Base-by-base conservation (phyloP, 2,329 filamentous ascomycete genomes). In the Metarhizium humberi region DNA sequence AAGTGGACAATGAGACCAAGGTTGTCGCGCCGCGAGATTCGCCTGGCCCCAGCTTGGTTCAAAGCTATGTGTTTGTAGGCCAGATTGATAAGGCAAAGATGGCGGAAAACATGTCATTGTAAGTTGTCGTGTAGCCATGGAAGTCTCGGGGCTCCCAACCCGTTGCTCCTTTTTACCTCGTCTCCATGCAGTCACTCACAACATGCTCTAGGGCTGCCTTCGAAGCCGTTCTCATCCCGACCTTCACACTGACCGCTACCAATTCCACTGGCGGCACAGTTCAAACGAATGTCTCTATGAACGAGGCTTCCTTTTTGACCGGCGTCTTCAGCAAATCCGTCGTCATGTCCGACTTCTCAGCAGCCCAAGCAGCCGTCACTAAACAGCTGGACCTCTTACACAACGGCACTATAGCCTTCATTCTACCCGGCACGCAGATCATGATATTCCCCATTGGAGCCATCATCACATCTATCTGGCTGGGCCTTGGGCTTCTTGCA, bases 381-480 rank as follows among this genome's bases (percentile, higher is more conserved):
- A 67, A 74, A 3, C 71, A 78, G 20, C 67, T 77, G 0, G 68
- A 65, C 0, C 70, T 67, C 4, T 69, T 84, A 29, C 63, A 64
- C 51, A 79, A 80, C 62, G 76, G 77, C 59, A 79, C 76, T 14
- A 75, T 79, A 11, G 81, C 85, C 1, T 90, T 90, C 61, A 75
- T 88, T 14, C 72, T 91, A 1, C 87, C 87, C 0, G 87, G 87
- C 48, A 78, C 82, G 43, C 78, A 81, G 57, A 76, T 90, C 54
- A 75, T 87, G 62, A 81, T 90, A 57, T 85, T 88, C 69, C 87
- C 87, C 7, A 73, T 86, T 34, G 87, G 87, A 18, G 72, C 86
- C n/a, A 72, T 88, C 60, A 77, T 91, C 62, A 86, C 81, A 2
- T 72, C 78, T 43, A 63, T 79, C 13, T 91, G 87, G 85, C 68